Evolutionary conservation across 2,329 filamentous ascomycete genomes (phyloP), one percentile per base, ranked within the genome.

Genomic region (Chaetomium olivaceum): DNA sequence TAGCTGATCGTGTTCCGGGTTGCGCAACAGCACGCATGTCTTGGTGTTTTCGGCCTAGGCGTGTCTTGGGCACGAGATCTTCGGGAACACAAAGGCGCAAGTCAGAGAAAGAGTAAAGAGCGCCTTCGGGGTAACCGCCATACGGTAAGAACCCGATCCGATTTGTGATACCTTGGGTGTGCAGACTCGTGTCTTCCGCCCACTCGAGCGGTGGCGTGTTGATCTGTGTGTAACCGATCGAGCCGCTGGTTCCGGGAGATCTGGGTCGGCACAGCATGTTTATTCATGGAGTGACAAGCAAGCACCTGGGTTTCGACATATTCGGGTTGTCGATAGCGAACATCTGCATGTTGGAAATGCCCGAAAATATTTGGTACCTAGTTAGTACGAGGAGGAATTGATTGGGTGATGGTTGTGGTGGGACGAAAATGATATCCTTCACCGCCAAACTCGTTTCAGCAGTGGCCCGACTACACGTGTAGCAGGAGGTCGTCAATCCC

Each of bases 41-140:
- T 63, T 58, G 55, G 48, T 33, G 50, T 46, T 62, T 64, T 66
- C 33, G 58, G 63, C 31, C 39, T 62, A 67, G 63, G 29, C 39
- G 23, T 67, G 62, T 65, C 58, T 63, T 64, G 60, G 61, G 61
- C 58, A 64, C 60, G 54, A 69, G 67, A 69, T 67, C 65, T 62
- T 62, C 52, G 66, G 60, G 54, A 23, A 23, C n/a, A 61, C 50
- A 31, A n/a, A n/a, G 36, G 39, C 39, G 61, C 62, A 61, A 31
- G 57, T 27, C 62, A 60, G 36, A 33, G n/a, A 29, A 6, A 29
- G 6, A 29, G 6, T 29, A 29, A 29, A 29, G 27, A 29, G 27
- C 3, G 60, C 23, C 27, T 29, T 36, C 23, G n/a, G 6, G 59
- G 43, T 29, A 51, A 51, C 43, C 21, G 19, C 58, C 56, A 21